Conservation (phyloP, 257 asterid species). For the Craterostigma plantagineum region DNA sequence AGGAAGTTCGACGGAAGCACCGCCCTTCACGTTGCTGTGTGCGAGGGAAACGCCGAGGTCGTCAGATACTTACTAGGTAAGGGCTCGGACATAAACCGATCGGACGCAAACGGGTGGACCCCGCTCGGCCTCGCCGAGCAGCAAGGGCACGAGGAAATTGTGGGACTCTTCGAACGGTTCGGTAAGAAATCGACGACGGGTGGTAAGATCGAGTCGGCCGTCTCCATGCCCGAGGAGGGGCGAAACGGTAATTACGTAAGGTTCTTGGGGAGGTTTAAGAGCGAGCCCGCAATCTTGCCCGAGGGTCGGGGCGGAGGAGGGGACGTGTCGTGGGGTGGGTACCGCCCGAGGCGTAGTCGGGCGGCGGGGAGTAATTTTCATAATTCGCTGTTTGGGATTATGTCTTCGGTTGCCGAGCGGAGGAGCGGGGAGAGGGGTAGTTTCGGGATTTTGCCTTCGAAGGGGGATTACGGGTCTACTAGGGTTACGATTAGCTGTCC, state of each 20-base stretch:
- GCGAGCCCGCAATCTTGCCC: conserved; percentile 20
- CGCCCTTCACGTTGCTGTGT: conserved; percentile 32
- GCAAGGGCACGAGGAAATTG: conserved; percentile 40
- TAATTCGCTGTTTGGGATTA: conserved; percentile 60
- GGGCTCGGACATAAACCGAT: conserved; percentile 20
- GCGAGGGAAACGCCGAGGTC: conserved; percentile 29
- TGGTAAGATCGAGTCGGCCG: not conserved
- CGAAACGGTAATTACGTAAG: conserved; percentile 7
- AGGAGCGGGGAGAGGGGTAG: not conserved
- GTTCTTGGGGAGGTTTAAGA: conserved; percentile 29
- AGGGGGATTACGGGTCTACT: conserved; percentile 7
- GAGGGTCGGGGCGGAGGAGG: conserved; percentile 7
- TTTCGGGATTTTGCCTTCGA: not conserved
- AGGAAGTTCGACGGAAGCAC: conserved; percentile 10
- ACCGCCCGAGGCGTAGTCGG: conserved; percentile 20
- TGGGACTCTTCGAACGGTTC: conserved; percentile 18
- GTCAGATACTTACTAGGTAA: conserved; percentile 29
- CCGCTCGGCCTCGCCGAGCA: conserved; percentile 34
- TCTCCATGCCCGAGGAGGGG: conserved; percentile 11
- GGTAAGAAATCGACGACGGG: conserved; percentile 6
- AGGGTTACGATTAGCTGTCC: conserved; percentile 50
- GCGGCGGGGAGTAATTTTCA: conserved; percentile 20
- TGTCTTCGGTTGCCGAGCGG: conserved; percentile 23
- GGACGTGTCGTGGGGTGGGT: conserved; percentile 10
- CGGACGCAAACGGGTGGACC: conserved; percentile 28